Base-by-base conservation (phyloP, 805 yeast species). In the Candida sonorensis region DNA sequence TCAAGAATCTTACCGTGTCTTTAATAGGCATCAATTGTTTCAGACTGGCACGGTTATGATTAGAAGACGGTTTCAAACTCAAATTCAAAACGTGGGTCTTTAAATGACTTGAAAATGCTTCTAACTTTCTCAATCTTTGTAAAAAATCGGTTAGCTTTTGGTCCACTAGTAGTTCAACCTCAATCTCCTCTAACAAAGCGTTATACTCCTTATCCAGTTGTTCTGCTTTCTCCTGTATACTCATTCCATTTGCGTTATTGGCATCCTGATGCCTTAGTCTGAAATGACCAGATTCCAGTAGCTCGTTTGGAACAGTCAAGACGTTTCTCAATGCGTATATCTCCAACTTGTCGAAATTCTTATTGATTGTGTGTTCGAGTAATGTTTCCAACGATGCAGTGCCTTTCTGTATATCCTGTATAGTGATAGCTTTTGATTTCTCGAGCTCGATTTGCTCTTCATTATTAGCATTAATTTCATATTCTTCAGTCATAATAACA, bases 311-410 rank as follows among this genome's bases (percentile, higher is more conserved):
- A 12, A 88, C 61, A 10, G 69, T 70, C 34, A 88, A 64, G 10
- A 88, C 73, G 51, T 88, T 88, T 48, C 95, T 61, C 31, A 85
- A 59, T 2, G 83, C 72, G 55, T 88, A 88, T 21, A 86, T 60
- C 57, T 88, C 97, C 46, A 84, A 77, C 52, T 80, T 80, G 54
- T 88, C 97, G 53, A 85, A 87, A 51, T 83, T 83, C 44, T 68
- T 68, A 57, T 87, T 95, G 9, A 87, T 81, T 1, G 78, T 69
- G 38, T 75, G 71, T 48, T 83, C 95, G 34, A 88, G 48, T 16
- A 83, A 54, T 0, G 87, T 75, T 46, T 87, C 95, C 26, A 87
- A 58, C 49, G 80, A 76, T 0, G 86, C 92, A 0, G 90, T 77
- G 0, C 96, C 95, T n/a, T 70, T 47, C 39, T 72, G 74, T 2